Evolutionary conservation across 768 basidiomycete genomes (phyloP).

Genomic region (Candolleomyces aberdarensis): DNA sequence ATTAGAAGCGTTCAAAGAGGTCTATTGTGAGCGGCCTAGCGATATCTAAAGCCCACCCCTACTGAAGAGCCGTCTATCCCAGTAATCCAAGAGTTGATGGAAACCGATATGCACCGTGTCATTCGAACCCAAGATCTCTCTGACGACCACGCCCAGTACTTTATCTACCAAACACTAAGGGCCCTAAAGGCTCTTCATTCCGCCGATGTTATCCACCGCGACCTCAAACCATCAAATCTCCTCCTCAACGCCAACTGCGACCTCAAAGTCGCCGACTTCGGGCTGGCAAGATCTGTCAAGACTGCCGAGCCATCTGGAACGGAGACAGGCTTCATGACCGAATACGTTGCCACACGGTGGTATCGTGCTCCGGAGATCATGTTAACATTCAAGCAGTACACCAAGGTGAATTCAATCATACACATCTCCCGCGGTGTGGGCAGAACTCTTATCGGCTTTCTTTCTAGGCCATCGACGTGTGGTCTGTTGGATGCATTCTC

Average conservation of each 20-base stretch:
- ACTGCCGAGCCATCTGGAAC: slow-evolving; percentile 84
- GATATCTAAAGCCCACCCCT: background rate
- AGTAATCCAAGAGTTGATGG: slow-evolving; percentile 82
- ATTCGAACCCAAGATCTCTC: slow-evolving; percentile 92
- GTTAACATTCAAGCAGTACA: slow-evolving; percentile 99
- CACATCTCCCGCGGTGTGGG: slow-evolving; percentile 8
- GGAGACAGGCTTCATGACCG: slow-evolving; percentile 89
- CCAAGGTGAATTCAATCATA: slow-evolving; percentile 55
- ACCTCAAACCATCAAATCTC: slow-evolving; percentile 95
- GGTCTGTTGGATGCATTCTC: slow-evolving; percentile 85
- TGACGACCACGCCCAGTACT: slow-evolving; percentile 97
- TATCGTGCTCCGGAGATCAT: slow-evolving; percentile 99
- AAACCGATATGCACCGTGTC: slow-evolving; percentile 95
- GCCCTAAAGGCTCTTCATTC: slow-evolving; percentile 94
- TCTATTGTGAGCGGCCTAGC: slow-evolving; percentile 36
- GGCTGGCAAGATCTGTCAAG: slow-evolving; percentile 85
- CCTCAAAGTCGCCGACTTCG: slow-evolving; percentile 94
- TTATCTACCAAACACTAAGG: slow-evolving; percentile 94
- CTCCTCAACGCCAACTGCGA: slow-evolving; percentile 96
- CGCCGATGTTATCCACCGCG: slow-evolving; percentile 92
- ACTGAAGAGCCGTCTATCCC: background rate
- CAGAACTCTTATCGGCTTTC: slow-evolving; percentile 5
- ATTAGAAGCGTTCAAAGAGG: slow-evolving; percentile 82
- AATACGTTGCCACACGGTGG: slow-evolving; percentile 98
- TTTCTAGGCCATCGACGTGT: slow-evolving; percentile 75